Evolutionary conservation across 1,284 basidiomycete species (phyloP).

Genomic region (Calocybe gambosa): DNA sequence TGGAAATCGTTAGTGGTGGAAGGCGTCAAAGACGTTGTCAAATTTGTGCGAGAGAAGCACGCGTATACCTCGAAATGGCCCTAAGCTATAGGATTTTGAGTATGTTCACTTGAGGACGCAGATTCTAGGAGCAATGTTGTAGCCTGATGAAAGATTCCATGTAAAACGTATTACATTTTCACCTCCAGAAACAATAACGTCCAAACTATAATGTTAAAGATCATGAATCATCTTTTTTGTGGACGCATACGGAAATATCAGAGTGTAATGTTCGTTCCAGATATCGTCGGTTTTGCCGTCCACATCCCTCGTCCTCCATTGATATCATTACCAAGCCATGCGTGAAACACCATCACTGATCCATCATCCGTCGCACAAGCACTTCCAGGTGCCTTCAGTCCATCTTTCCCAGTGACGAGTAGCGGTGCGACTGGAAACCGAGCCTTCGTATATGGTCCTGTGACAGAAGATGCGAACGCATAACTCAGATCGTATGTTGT

Average conservation of each 20-base stretch:
- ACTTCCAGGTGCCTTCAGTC: conserved; percentile 12
- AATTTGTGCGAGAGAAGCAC: no score
- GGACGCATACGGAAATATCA: not conserved
- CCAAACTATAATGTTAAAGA: no score
- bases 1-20: no score
- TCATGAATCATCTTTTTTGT: no score
- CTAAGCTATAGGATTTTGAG: no score
- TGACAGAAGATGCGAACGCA: conserved; percentile 9
- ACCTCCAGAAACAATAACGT: no score
- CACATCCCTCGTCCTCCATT: conserved; percentile 12
- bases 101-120: no score
- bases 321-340: conserved; percentile 10
- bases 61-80: no score
- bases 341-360: conserved; percentile 9
- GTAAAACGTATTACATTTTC: no score
- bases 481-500: conserved; percentile 14
- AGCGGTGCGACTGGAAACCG: conserved; percentile 8
- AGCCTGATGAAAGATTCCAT: no score
- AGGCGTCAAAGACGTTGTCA: no score
- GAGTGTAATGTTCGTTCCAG: conserved; percentile 9
- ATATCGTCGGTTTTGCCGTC: conserved; percentile 9
- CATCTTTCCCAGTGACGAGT: conserved; percentile 9
- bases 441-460: conserved; percentile 13
- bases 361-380: conserved; percentile 9
- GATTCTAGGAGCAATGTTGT: no score